Percentiles rank a stretch among this genome's conserved stretches.
These are phyloP conservation scores for Teunomyces atbi DNA, from an alignment of 805 yeast species.

Conservation along the genomic window DNA sequence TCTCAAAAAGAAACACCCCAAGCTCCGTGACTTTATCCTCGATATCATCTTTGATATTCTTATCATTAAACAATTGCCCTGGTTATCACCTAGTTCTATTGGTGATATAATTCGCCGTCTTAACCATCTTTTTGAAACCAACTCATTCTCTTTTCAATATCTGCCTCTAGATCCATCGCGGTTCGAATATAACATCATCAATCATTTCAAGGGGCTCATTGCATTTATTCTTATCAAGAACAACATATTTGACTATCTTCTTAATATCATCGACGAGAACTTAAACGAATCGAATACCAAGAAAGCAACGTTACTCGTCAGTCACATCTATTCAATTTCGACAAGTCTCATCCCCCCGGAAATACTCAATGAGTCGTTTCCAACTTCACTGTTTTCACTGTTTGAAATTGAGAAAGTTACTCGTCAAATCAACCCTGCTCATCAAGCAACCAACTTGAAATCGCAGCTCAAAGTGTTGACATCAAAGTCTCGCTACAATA, in stretches of 20 bases:
- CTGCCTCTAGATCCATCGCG: slow-evolving; percentile 24
- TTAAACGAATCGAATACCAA: slow-evolving; percentile 45
- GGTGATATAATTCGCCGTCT: slow-evolving; percentile 16
- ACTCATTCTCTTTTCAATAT: slow-evolving; percentile 12
- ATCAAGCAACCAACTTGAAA: slow-evolving; percentile 18
- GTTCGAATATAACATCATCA: slow-evolving; percentile 43
- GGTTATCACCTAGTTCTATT: slow-evolving; percentile 34
- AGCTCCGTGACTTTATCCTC: slow-evolving; percentile 59
- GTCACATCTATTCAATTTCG: slow-evolving; percentile 59
- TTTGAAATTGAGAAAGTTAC: slow-evolving; percentile 50
- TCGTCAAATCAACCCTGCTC: not conserved
- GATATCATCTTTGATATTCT: slow-evolving; percentile 72
- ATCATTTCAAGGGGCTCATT: slow-evolving; percentile 67
- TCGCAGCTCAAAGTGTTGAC: slow-evolving; percentile 19
- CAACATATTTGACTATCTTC: slow-evolving; percentile 51
- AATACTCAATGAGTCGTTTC: slow-evolving; percentile 18
- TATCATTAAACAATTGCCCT: slow-evolving; percentile 56
- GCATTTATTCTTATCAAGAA: slow-evolving; percentile 50
- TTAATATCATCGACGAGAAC: slow-evolving; percentile 40
- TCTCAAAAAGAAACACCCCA: slow-evolving; percentile 55
- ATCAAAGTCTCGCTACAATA: slow-evolving; percentile 21
- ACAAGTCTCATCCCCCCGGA: slow-evolving; percentile 54
- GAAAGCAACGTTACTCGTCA: slow-evolving; percentile 63
- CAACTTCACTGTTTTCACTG: slow-evolving; percentile 12
- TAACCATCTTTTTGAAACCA: not conserved